Conservation (phyloP, 164 flowering plant genomes). For the Chimonanthus salicifolius region DNA sequence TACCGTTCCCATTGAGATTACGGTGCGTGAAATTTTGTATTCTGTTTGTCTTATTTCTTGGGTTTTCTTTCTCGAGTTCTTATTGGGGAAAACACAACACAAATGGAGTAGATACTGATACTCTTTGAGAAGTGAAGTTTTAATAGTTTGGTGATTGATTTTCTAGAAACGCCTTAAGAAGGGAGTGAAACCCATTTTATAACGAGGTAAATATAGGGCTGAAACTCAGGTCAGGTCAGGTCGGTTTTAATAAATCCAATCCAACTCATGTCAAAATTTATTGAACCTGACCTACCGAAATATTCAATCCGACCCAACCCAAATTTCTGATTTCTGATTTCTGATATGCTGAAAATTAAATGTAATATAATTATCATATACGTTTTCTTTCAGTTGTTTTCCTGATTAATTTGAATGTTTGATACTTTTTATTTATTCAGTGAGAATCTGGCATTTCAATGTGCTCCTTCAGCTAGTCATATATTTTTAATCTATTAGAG, state of each 20-base stretch:
- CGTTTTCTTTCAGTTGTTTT: not conserved
- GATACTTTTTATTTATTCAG: not conserved
- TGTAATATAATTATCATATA: no score
- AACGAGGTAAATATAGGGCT: not conserved
- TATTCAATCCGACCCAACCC: no score
- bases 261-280: constrained; percentile 5
- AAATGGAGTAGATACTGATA: no score
- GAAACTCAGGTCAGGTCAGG: not conserved
- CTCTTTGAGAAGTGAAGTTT: not conserved
- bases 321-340: not conserved
- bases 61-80: not conserved
- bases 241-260: constrained; percentile 7
- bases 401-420: not conserved
- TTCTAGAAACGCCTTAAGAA: constrained; percentile 23
- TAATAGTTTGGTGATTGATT: constrained; percentile 37
- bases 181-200: not conserved
- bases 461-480: not conserved
- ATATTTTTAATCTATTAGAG: not conserved
- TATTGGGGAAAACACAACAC: not conserved
- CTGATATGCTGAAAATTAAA: no score
- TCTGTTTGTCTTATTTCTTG: not conserved
- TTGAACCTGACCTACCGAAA: no score
- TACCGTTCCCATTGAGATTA: constrained; percentile 12
- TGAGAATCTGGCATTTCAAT: not conserved
- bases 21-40: constrained; percentile 2